Evolutionary conservation across 2,329 filamentous ascomycete genomes (phyloP), one percentile per base, ranked within the genome.

Genomic region (Magnaporthales sp.): DNA sequence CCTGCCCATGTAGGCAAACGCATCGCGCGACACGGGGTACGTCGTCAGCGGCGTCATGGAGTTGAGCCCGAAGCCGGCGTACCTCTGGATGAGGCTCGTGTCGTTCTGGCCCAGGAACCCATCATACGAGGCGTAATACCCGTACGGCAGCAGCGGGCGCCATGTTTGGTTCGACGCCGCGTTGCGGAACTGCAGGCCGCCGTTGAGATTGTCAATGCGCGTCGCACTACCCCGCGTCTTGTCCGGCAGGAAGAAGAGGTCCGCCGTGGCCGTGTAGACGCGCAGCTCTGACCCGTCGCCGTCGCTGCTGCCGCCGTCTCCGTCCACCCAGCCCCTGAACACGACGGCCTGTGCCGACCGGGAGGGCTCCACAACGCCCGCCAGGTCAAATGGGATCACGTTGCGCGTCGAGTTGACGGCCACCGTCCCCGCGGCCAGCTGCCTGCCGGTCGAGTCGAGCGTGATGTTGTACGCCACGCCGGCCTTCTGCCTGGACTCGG

Each of bases 191-290:
- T 77, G 73, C 19, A 84, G 69, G 0, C 79, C 79, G 22, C 81
- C 80, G 32, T 77, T 75, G 10, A 81, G 69, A 67, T 81, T 77
- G 69, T 84, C 81, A 15, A 83, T 74, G 69, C 78, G 79, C 3
- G 79, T 78, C 1, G 79, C 77, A 71, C 80, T 83, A 5, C 67
- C 73, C 2, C 71, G 71, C 27, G 79, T 80, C 62, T 80, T 81
- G 26, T 79, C 78, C 0, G 81, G 80, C 0, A 83, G 77, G 68
- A 80, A 80, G 54, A 74, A 72, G 22, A 81, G 70, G 54, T 78
- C 74, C 63, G 75, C 76, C 0, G 72, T 75, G 0, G 77, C 77
- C 0, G 76, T 78, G 67, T 78, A 77, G 11, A 74, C 76, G 24
- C 70, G 68, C 51, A 61, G 31, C 51, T 66, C 68, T n/a, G 76